Conservation (phyloP, 345 rosid species). For the Microthlaspi erraticum region DNA sequence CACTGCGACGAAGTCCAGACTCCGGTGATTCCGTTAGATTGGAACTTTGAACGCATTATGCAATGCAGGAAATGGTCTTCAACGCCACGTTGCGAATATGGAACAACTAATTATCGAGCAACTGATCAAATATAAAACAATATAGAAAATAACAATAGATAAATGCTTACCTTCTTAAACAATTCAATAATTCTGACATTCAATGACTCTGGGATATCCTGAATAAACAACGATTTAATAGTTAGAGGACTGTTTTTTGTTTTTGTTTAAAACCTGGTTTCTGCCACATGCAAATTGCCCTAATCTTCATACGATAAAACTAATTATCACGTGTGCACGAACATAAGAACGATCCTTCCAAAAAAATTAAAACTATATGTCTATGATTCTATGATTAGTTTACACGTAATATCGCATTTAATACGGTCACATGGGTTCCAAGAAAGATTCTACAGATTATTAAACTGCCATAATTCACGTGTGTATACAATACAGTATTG, state of each 20-base stretch:
- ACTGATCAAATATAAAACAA: too few species aligned
- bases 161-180: neutral
- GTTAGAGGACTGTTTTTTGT: neutral
- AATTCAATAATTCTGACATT: neutral
- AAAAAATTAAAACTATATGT: neutral
- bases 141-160: neutral
- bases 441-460: slow-evolving; percentile 36
- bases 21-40: too few species aligned
- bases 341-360: neutral
- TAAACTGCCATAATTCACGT: slow-evolving; percentile 22
- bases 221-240: neutral
- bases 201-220: neutral
- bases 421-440: slow-evolving; percentile 35
- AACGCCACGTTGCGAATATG: too few species aligned
- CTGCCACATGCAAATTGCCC: slow-evolving; percentile 22
- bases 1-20: too few species aligned
- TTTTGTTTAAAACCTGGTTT: neutral
- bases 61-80: too few species aligned
- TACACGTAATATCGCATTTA: slow-evolving; percentile 37
- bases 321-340: slow-evolving; percentile 38
- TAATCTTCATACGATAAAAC: neutral
- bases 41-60: too few species aligned
- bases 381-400: slow-evolving; percentile 25
- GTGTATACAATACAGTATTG: slow-evolving; percentile 26
- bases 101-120: too few species aligned